These are phyloP conservation scores for Lactarius sp. DNA, from an alignment of 768 basidiomycete species.

Conservation along the genomic window DNA sequence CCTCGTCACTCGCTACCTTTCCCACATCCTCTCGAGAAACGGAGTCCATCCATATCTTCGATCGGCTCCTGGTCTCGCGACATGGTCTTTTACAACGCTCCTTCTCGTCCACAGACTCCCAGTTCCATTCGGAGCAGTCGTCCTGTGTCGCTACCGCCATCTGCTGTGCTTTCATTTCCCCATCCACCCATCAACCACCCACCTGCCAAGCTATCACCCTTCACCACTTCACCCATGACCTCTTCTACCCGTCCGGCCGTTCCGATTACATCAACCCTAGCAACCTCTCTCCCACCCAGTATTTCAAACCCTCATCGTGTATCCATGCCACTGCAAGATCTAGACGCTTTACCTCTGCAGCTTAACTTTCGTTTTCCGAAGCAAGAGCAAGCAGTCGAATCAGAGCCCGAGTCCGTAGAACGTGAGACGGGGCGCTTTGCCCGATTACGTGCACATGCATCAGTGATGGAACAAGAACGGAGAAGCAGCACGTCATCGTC, in stretches of 20 bases:
- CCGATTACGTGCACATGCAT: slow-evolving; percentile 2
- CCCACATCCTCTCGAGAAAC: slow-evolving; percentile 8
- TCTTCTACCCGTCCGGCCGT: neutral
- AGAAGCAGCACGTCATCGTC: slow-evolving; percentile 17
- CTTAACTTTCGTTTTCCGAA: slow-evolving; percentile 20
- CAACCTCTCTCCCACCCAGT: slow-evolving; percentile 4
- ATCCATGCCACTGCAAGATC: neutral
- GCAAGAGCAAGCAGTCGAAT: slow-evolving; percentile 13
- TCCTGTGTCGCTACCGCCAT: slow-evolving; percentile 10
- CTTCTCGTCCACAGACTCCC: slow-evolving; percentile 21
- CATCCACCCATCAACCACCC: neutral
- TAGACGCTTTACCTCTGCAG: slow-evolving; percentile 11
- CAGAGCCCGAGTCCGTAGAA: slow-evolving; percentile 9
- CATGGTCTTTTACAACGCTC: slow-evolving; percentile 13
- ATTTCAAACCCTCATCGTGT: neutral
- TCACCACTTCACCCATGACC: slow-evolving; percentile 14
- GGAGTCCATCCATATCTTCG: slow-evolving; percentile 15
- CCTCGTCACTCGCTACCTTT: neutral
- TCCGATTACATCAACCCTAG: slow-evolving; percentile 1
- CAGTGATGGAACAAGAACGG: slow-evolving; percentile 1
- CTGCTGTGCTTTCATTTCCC: slow-evolving; percentile 10
- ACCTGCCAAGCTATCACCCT: neutral
- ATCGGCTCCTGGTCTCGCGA: slow-evolving; percentile 19
- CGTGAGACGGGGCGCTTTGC: slow-evolving; percentile 17
- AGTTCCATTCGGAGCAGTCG: slow-evolving; percentile 17